phyloP scores from a whole-genome alignment of 768 basidiomycete species.

The Fistulinella prunicolor region DNA sequence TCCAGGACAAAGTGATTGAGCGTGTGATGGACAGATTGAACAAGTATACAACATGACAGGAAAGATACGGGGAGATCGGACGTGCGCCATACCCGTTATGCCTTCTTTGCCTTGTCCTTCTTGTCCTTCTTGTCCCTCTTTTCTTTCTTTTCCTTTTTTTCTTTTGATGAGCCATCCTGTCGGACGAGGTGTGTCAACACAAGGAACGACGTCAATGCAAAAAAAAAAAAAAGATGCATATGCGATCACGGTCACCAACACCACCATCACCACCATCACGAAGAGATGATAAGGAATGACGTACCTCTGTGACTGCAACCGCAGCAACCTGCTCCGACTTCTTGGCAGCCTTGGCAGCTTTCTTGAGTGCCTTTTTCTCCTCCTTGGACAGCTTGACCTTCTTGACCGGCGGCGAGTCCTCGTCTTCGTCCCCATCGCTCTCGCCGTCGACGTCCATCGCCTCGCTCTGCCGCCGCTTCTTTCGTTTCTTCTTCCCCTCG shows the following conservation, averaged over 20 bases:
- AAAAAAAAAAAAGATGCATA: not conserved
- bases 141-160: conserved; percentile 41
- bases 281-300: conserved; percentile 12
- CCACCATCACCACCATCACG: too few species aligned
- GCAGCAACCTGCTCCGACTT: conserved; percentile 40
- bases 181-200: too few species aligned
- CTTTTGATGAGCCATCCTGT: conserved; percentile 36
- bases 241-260: too few species aligned
- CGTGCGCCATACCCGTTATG: conserved; percentile 16
- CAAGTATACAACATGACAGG: not conserved
- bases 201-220: too few species aligned
- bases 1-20: too few species aligned
- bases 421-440: conserved; percentile 33
- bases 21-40: too few species aligned
- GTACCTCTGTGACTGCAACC: conserved; percentile 35
- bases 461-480: conserved; percentile 68
- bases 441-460: conserved; percentile 63
- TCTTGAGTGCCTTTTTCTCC: conserved; percentile 84
- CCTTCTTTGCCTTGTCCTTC: conserved; percentile 51
- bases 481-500: conserved; percentile 36
- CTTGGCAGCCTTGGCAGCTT: conserved; percentile 66
- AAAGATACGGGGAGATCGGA: conserved; percentile 1
- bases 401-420: conserved; percentile 55
- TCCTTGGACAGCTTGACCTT: conserved; percentile 79
- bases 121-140: conserved; percentile 37